These are phyloP conservation scores for Epithele typhae DNA, from an alignment of 768 basidiomycete genomes.

Conservation along the genomic window DNA sequence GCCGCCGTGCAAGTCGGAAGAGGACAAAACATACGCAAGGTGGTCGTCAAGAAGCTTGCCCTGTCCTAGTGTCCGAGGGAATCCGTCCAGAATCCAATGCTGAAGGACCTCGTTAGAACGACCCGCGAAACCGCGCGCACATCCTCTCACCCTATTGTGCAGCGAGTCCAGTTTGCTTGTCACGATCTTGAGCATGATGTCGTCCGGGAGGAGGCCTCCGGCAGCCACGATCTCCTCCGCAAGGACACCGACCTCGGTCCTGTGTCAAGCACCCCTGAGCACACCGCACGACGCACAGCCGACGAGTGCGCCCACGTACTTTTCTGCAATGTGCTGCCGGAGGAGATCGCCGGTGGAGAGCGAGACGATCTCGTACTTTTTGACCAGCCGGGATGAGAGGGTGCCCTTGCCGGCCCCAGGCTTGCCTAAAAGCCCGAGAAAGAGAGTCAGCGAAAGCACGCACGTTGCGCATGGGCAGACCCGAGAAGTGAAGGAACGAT, in stretches of 20 bases:
- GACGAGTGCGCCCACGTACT: conserved; percentile 29
- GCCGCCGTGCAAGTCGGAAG: no score
- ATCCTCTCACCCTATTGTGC: conserved; percentile 52
- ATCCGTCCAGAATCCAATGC: conserved; percentile 94
- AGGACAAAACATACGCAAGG: conserved; percentile 47
- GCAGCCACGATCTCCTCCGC: conserved; percentile 78
- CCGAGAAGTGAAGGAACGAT: no score
- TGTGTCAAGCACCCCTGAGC: no score
- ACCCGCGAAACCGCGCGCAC: no score
- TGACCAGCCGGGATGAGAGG: conserved; percentile 65
- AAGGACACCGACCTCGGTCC: conserved; percentile 66
- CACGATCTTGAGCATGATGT: conserved; percentile 74
- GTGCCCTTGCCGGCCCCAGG: conserved; percentile 89
- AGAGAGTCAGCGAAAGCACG: no score
- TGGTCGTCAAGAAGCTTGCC: conserved; percentile 74
- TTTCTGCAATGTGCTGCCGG: conserved; percentile 75
- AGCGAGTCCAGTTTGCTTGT: conserved; percentile 65
- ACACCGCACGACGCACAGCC: neutral
- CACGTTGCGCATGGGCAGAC: no score
- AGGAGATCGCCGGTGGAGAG: conserved; percentile 85
- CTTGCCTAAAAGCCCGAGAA: conserved; percentile 45
- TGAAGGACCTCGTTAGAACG: no score
- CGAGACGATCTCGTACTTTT: conserved; percentile 74
- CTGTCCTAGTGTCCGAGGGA: conserved; percentile 86
- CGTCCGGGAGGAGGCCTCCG: conserved; percentile 75